phyloP scores from a whole-genome alignment of 2,329 filamentous ascomycete species.

The Delphinella strobiligena region DNA sequence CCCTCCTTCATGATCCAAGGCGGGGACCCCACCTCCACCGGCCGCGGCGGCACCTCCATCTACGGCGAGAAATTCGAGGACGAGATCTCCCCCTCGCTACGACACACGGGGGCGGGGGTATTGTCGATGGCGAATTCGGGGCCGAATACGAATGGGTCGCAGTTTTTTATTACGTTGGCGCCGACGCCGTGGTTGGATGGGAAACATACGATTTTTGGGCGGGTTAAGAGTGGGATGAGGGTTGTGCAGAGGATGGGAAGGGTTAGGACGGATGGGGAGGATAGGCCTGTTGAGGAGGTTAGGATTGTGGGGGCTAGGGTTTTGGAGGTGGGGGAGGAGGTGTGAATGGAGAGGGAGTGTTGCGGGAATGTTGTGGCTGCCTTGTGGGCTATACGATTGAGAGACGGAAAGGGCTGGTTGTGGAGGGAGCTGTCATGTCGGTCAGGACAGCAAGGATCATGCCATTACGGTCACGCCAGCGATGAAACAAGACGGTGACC shows the following conservation, averaged over 20 bases:
- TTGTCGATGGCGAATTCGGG: constrained; percentile 94
- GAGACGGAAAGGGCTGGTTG: too few relatives aligned
- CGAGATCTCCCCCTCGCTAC: constrained; percentile 66
- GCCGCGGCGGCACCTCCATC: constrained; percentile 76
- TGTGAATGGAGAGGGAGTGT: neutral
- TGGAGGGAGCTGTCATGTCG: too few relatives aligned
- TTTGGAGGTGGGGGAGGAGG: constrained; percentile 21
- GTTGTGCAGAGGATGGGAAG: constrained; percentile 81
- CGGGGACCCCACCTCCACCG: constrained; percentile 82
- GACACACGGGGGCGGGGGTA: constrained; percentile 88
- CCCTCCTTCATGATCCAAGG: constrained; percentile 94
- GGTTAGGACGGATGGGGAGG: constrained; percentile 71
- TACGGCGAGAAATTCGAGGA: constrained; percentile 92
- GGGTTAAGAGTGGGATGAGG: constrained; percentile 71
- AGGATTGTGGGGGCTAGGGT: constrained; percentile 65
- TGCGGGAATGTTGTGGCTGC: constrained; percentile 5
- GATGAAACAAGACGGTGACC: too few relatives aligned
- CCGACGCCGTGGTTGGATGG: constrained; percentile 94
- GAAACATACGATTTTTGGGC: constrained; percentile 92
- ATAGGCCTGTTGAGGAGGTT: constrained; percentile 70
- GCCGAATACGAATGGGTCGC: constrained; percentile 83
- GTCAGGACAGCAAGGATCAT: too few relatives aligned
- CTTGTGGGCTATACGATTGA: too few relatives aligned
- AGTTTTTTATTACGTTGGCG: constrained; percentile 92
- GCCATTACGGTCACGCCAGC: too few relatives aligned